Conservation (phyloP, 805 yeast species). For the Wickerhamiella siamensis region DNA sequence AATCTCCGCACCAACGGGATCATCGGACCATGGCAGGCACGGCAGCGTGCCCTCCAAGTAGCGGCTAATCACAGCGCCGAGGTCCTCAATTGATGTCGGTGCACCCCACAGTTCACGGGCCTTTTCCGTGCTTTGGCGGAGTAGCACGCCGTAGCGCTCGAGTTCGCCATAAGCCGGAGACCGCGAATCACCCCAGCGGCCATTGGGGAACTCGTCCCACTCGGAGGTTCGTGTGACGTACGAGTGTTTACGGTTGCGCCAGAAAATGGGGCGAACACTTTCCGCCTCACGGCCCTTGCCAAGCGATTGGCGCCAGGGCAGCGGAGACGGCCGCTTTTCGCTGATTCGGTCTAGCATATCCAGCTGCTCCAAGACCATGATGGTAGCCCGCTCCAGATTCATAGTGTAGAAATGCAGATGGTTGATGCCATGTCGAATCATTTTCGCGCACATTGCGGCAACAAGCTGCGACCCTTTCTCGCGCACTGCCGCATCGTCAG, state of each 20-base stretch:
- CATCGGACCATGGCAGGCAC: constrained; percentile 89
- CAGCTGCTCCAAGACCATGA: constrained; percentile 71
- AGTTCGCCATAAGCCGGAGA: constrained; percentile 95
- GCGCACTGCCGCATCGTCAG: constrained; percentile 80
- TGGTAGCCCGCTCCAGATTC: constrained; percentile 86
- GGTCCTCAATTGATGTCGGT: constrained; percentile 47
- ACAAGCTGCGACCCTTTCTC: constrained; percentile 71
- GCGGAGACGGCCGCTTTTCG: constrained; percentile 10
- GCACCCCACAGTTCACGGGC: constrained; percentile 81
- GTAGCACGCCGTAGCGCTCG: constrained; percentile 64
- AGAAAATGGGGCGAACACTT: constrained; percentile 83
- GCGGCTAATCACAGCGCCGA: constrained; percentile 47
- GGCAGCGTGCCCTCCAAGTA: constrained; percentile 58
- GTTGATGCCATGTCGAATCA: constrained; percentile 55
- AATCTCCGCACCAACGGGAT: constrained; percentile 70
- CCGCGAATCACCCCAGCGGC: constrained; percentile 96
- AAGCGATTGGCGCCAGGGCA: constrained; percentile 86
- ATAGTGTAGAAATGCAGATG: constrained; percentile 95
- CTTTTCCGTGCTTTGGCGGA: constrained; percentile 61
- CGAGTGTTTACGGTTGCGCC: constrained; percentile 87
- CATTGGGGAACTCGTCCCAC: constrained; percentile 98
- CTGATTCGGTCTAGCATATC: constrained; percentile 29
- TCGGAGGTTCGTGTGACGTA: constrained; percentile 79
- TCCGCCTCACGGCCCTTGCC: constrained; percentile 69
- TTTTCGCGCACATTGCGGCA: constrained; percentile 63